Evolutionary conservation across 768 basidiomycete species (phyloP).

Genomic region (Termitomyces sp.): DNA sequence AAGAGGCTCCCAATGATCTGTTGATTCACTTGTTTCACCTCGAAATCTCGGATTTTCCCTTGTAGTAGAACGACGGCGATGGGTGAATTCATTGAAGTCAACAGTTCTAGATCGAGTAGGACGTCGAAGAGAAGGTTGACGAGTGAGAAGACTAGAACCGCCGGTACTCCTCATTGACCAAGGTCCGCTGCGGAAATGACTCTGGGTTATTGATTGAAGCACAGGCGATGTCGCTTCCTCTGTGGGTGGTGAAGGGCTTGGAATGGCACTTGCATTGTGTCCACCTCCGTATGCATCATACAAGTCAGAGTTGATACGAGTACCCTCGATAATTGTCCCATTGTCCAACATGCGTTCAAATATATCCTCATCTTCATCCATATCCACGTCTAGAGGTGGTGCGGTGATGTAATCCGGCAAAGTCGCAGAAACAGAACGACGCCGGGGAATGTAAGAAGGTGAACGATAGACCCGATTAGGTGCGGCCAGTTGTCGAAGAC

Average conservation of each 20-base stretch:
- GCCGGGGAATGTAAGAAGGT: constrained; percentile 32
- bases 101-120: constrained; percentile 48
- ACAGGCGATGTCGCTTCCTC: constrained; percentile 23
- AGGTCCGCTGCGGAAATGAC: constrained; percentile 23
- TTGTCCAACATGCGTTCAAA: constrained; percentile 42
- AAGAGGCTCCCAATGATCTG: constrained; percentile 24
- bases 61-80: constrained; percentile 54
- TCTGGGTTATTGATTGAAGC: constrained; percentile 14
- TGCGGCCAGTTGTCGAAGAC: constrained; percentile 53
- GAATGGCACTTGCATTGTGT: constrained; percentile 14
- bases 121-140: constrained; percentile 63
- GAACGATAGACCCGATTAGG: constrained; percentile 52
- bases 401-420: constrained; percentile 50
- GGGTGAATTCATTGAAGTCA: constrained; percentile 73
- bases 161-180: constrained; percentile 28
- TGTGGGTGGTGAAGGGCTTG: constrained; percentile 32
- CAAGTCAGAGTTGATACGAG: constrained; percentile 55
- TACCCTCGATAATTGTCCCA: constrained; percentile 44
- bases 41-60: constrained; percentile 30
- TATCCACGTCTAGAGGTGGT: constrained; percentile 52
- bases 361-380: constrained; percentile 70
- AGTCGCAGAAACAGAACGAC: constrained; percentile 35
- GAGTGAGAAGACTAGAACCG: constrained; percentile 33
- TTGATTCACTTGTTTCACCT: constrained; percentile 25
- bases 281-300: constrained; percentile 55